Evolutionary conservation across 2,329 filamentous ascomycete genomes (phyloP).

Genomic region (Dactylonectria macrodidyma): DNA sequence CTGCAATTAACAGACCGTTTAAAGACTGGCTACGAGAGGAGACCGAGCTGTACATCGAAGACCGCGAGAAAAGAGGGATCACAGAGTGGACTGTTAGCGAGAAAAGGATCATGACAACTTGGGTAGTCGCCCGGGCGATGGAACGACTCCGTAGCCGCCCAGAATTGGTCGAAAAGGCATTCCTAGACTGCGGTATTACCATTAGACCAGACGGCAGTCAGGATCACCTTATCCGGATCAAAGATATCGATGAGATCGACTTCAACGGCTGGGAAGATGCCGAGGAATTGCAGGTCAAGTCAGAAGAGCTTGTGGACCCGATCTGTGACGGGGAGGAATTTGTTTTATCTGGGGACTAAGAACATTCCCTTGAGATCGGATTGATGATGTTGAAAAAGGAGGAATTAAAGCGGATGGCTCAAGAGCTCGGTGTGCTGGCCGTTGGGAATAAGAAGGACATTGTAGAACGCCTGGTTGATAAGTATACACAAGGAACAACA

Average conservation of each 20-base stretch:
- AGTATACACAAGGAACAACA: conserved; percentile 9
- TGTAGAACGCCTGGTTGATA: conserved; percentile 1
- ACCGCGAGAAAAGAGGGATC: background rate
- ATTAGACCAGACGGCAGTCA: conserved; percentile 17
- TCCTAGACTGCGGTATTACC: conserved; percentile 22
- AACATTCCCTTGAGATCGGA: conserved; percentile 8
- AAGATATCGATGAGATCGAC: conserved; percentile 17
- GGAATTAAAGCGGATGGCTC: conserved; percentile 7
- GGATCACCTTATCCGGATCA: conserved; percentile 7
- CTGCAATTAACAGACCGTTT: conserved; percentile 8
- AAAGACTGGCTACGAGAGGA: conserved; percentile 4
- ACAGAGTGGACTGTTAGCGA: conserved; percentile 19
- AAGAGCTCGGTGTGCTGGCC: background rate
- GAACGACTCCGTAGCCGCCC: conserved; percentile 1
- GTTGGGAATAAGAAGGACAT: conserved; percentile 6
- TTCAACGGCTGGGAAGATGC: conserved; percentile 15
- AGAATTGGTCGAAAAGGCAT: conserved; percentile 20
- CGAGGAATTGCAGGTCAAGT: conserved; percentile 10
- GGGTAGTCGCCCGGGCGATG: conserved; percentile 13
- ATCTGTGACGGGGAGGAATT: background rate
- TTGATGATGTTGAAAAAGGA: conserved; percentile 12
- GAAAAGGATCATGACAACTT: conserved; percentile 23
- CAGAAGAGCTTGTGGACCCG: conserved; percentile 10
- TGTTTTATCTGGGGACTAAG: background rate
- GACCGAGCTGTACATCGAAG: background rate